Percentiles rank a stretch among this genome's conserved stretches.
Evolutionary conservation across 2,329 filamentous ascomycete genomes (phyloP).

Genomic region (Apiospora koreana): DNA sequence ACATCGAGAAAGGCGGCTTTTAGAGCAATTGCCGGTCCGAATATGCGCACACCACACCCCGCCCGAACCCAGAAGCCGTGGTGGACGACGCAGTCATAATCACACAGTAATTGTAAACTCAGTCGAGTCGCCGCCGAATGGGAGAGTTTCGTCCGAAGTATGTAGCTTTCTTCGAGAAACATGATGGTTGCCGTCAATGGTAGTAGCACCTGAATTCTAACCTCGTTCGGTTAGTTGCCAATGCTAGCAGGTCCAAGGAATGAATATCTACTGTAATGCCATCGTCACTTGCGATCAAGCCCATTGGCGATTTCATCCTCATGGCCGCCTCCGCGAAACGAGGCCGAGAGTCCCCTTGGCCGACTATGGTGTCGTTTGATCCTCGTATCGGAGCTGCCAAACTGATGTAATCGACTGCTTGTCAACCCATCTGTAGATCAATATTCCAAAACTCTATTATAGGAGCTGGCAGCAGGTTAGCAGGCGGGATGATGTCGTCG

Average conservation of each 20-base stretch:
- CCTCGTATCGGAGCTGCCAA: background rate
- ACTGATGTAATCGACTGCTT: slow-evolving; percentile 3
- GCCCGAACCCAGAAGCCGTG: background rate
- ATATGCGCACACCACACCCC: background rate
- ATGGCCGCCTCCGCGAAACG: background rate
- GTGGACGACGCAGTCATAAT: background rate
- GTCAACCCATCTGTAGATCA: background rate
- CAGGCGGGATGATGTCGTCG: background rate
- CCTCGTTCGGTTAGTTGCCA: background rate
- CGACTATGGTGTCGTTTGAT: background rate
- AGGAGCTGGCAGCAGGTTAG: background rate
- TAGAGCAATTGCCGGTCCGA: background rate
- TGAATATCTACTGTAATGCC: background rate
- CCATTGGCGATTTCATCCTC: background rate
- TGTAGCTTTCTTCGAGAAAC: background rate
- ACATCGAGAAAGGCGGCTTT: background rate
- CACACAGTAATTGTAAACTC: background rate
- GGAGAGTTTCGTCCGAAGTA: background rate
- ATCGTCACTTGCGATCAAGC: background rate
- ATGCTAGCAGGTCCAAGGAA: background rate
- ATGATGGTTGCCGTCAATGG: background rate
- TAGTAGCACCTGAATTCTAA: background rate
- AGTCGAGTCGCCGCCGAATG: background rate
- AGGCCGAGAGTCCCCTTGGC: background rate
- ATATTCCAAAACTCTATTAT: background rate